Evolutionary conservation across 352 stramenopile species (phyloP).

Genomic region (Phytopythium vexans): DNA sequence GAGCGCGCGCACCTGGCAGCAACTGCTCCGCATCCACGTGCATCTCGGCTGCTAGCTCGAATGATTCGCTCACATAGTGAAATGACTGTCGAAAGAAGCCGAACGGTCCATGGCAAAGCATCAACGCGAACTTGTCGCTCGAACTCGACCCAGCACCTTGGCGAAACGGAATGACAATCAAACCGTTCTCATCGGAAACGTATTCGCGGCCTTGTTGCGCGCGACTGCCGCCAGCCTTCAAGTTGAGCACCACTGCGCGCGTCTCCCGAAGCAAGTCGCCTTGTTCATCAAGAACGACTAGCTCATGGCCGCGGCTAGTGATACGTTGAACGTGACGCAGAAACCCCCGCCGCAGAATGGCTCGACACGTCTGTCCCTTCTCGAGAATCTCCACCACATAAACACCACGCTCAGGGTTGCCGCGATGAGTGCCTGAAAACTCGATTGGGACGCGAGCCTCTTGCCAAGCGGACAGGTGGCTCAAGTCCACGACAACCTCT

Average conservation of each 20-base stretch:
- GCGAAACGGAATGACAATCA: conserved; percentile 46
- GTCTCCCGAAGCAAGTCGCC: conserved; percentile 31
- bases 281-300: conserved; percentile 47
- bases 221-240: conserved; percentile 27
- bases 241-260: conserved; percentile 34
- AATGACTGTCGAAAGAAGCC: conserved; percentile 37
- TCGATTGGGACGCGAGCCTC: conserved; percentile 30
- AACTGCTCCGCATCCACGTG: conserved; percentile 54
- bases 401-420: conserved; percentile 27
- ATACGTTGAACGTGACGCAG: conserved; percentile 45
- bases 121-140: conserved; percentile 39
- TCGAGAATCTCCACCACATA: conserved; percentile 67
- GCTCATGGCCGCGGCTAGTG: conserved; percentile 42
- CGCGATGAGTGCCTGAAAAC: conserved; percentile 14
- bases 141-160: conserved; percentile 13
- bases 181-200: conserved; percentile 18
- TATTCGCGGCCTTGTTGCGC: conserved; percentile 34
- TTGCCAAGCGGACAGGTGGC: conserved; percentile 40
- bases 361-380: conserved; percentile 47
- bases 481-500: conserved; percentile 46
- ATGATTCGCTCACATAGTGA: conserved; percentile 32
- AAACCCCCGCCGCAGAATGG: conserved; percentile 55
- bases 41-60: conserved; percentile 32
- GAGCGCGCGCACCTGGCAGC: conserved; percentile 30
- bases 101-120: conserved; percentile 35